Conservation (phyloP, 1,284 basidiomycete genomes). For the Dichomitus squalens region DNA sequence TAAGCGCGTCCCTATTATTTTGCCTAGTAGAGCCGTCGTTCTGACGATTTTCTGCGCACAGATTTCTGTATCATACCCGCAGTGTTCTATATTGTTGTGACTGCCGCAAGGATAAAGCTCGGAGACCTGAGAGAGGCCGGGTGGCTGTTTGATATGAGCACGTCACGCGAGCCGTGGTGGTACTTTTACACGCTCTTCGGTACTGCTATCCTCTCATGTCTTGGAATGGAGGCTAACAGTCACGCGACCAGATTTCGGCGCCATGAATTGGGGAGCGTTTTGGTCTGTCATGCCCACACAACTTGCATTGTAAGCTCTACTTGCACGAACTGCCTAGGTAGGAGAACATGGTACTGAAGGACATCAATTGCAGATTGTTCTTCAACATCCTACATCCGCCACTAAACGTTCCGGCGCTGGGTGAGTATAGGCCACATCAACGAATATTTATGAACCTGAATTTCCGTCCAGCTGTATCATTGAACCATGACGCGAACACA, state of each 20-base stretch:
- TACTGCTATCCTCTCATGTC: constrained; percentile 31
- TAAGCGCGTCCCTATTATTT: constrained; percentile 40
- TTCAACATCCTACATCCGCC: constrained; percentile 96
- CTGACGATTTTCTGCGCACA: constrained; percentile 27
- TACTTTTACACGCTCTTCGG: constrained; percentile 80
- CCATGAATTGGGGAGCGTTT: constrained; percentile 64
- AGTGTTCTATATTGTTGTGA: constrained; percentile 83
- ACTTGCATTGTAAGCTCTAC: constrained; percentile 59
- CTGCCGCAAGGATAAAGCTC: constrained; percentile 66
- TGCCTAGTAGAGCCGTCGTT: background rate
- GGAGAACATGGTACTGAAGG: background rate
- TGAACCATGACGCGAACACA: constrained; percentile 91
- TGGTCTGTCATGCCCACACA: constrained; percentile 84
- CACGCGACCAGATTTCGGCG: constrained; percentile 52
- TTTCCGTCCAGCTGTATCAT: constrained; percentile 69
- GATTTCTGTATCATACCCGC: constrained; percentile 87
- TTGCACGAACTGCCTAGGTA: background rate
- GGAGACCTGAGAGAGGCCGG: constrained; percentile 62
- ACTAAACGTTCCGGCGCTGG: constrained; percentile 90
- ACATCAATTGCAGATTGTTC: constrained; percentile 56
- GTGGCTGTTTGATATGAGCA: constrained; percentile 90
- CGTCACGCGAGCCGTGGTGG: constrained; percentile 73
- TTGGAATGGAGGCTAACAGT: background rate
- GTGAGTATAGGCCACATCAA: constrained; percentile 38
- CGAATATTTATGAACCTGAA: background rate